A percentile compares a stretch with the other conserved stretches of the same genome.
These are phyloP conservation scores for Linanthus parryae DNA, from an alignment of 148 eudicot species.

Conservation along the genomic window DNA sequence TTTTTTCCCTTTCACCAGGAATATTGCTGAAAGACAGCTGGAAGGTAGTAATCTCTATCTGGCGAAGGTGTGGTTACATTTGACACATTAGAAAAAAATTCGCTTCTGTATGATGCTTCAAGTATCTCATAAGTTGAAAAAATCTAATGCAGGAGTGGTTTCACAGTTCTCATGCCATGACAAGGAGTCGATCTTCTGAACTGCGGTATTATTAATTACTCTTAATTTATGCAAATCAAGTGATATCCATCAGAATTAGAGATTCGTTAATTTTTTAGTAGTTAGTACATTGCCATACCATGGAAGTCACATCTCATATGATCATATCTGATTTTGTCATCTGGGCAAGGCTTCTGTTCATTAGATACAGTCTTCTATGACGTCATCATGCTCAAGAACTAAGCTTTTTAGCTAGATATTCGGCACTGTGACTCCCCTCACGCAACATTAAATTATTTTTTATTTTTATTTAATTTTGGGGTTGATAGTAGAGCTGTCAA, in stretches of 20 bases:
- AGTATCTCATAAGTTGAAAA: background rate
- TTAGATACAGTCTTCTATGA: no score
- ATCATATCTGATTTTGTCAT: no score
- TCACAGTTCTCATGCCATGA: slow-evolving; percentile 55
- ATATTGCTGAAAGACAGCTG: slow-evolving; percentile 22
- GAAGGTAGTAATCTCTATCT: slow-evolving; percentile 34
- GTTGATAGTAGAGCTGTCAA: no score
- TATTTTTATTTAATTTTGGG: no score
- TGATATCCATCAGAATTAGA: background rate
- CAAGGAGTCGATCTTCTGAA: slow-evolving; percentile 53
- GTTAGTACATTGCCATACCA: no score
- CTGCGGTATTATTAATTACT: slow-evolving; percentile 27
- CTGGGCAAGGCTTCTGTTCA: no score
- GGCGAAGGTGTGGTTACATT: slow-evolving; percentile 36
- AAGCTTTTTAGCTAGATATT: no score
- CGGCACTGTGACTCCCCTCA: no score
- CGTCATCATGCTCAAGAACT: no score
- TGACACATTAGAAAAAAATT: background rate
- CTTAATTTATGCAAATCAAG: background rate
- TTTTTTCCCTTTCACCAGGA: slow-evolving; percentile 16
- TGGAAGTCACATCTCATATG: no score
- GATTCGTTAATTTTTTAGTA: no score
- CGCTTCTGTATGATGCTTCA: background rate
- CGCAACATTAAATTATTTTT: no score
- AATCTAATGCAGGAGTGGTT: slow-evolving; percentile 46